phyloP scores from a whole-genome alignment of 225 moss, liverwort and hornwort genomes.

The Marchantia polymorpha region DNA sequence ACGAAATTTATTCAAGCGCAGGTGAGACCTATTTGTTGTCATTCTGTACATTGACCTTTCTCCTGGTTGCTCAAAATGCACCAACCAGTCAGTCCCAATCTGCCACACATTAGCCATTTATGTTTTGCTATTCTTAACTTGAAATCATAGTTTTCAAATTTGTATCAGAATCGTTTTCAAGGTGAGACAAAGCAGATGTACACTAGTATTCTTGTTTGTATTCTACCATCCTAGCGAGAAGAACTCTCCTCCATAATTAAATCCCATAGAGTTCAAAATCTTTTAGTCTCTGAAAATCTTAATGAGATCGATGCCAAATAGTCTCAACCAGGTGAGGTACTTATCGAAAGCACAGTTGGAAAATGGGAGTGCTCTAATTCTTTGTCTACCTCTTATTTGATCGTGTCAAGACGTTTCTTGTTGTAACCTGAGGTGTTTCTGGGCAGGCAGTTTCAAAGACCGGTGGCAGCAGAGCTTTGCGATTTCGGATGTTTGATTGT shows the following conservation, averaged over 20 bases:
- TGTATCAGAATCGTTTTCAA: no score
- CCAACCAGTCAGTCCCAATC: background rate
- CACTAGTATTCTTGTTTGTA: no score
- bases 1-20: constrained; percentile 49
- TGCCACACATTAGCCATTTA: background rate
- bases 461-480: constrained; percentile 75
- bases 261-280: no score
- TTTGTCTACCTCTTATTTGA: background rate
- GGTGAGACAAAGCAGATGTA: no score
- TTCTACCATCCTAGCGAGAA: no score
- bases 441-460: constrained; percentile 94
- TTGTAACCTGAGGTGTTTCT: constrained; percentile 22
- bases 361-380: background rate
- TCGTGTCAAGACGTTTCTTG: background rate
- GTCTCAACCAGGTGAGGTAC: background rate
- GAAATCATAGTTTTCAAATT: no score
- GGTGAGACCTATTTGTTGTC: constrained; percentile 39
- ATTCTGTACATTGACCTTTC: background rate
- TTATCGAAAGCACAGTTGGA: background rate
- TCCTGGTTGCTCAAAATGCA: background rate
- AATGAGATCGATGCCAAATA: background rate
- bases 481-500: constrained; percentile 85
- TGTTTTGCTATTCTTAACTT: background rate
- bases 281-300: background rate
- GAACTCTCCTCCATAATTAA: no score